Evolutionary conservation across 345 rosid genomes (phyloP), one percentile per base, ranked within the genome.

Genomic region (Arabidopsis suecica): DNA sequence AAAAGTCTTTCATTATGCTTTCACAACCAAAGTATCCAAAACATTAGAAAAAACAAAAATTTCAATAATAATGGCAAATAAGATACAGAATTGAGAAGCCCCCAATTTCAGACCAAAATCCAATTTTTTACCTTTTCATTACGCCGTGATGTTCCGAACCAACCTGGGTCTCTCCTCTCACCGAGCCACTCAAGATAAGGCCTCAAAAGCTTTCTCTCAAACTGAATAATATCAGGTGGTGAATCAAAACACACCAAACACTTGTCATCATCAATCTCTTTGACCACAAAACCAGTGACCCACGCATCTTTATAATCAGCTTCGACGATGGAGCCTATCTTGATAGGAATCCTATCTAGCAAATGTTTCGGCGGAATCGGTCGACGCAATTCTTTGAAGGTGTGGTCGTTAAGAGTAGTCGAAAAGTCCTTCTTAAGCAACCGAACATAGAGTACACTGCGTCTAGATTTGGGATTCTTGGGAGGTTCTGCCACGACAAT

Each of bases 281-380:
- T 85, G 67, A 82, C 57, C 9, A 86, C 80, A 60, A 80, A 36
- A 30, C 93, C 90, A 59, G 79, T 75, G 85, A 89, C 81, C 88
- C 88, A 85, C 13, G 76, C 86, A 60, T 76, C 77, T 41, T 69
- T 68, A 30, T 70, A 73, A 38, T 60, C 34, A 2, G 82, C 87
- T 22, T 85, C 89, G 7, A 87, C 84, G 34, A 76, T 58, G 18
- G 75, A 83, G 45, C 74, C 68, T 23, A 47, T 50, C 80, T 82
- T 62, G 38, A 85, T 79, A 16, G 22, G 51, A 13, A 56, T 8
- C 1, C 33, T 68, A 23, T n/a, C 48, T 44, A 13, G 16, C 40
- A 56, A 8, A 5, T 16, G 34, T 0, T 5, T 8, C 9, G 87
- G 84, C 9, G 88, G 93, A 45, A 83, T 2, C 5, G 96, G 96